phyloP scores from a whole-genome alignment of 192 early-diverging fungal species.

The Coemansia sp. region DNA sequence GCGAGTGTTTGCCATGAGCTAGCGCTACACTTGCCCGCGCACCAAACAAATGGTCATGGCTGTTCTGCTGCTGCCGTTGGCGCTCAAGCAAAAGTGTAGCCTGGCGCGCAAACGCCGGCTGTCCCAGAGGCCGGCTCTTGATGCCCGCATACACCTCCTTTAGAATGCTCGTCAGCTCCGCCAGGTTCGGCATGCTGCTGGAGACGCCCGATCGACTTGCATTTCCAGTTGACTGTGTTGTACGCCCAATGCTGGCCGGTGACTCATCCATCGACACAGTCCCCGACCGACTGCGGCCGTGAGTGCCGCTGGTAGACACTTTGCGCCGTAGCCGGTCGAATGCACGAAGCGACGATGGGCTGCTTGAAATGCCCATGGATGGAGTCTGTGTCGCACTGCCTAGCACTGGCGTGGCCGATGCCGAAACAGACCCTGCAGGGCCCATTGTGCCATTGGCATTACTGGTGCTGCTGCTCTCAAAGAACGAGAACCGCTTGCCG shows the following conservation, averaged over 20 bases:
- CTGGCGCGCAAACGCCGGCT: constrained; percentile 55
- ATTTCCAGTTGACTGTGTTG: constrained; percentile 18
- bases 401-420: constrained; percentile 14
- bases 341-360: constrained; percentile 39
- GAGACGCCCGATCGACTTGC: background rate
- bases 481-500: constrained; percentile 55
- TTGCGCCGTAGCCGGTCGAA: constrained; percentile 55
- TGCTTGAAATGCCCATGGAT: constrained; percentile 7
- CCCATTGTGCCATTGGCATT: constrained; percentile 11
- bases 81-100: constrained; percentile 16
- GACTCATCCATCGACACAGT: constrained; percentile 45
- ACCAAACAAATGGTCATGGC: constrained; percentile 16
- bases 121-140: constrained; percentile 52
- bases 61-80: constrained; percentile 10
- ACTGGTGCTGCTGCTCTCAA: constrained; percentile 35
- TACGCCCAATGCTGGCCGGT: constrained; percentile 15
- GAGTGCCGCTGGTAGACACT: constrained; percentile 48
- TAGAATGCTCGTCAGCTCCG: constrained; percentile 40
- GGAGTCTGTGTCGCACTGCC: constrained; percentile 15
- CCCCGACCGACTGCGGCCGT: constrained; percentile 40
- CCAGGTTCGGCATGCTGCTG: constrained; percentile 30
- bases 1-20: constrained; percentile 27
- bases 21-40: constrained; percentile 26
- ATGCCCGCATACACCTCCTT: constrained; percentile 57
- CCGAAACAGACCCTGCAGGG: background rate